Base-by-base conservation (phyloP, 768 basidiomycete species). In the Hygrocybe coccinea region DNA sequence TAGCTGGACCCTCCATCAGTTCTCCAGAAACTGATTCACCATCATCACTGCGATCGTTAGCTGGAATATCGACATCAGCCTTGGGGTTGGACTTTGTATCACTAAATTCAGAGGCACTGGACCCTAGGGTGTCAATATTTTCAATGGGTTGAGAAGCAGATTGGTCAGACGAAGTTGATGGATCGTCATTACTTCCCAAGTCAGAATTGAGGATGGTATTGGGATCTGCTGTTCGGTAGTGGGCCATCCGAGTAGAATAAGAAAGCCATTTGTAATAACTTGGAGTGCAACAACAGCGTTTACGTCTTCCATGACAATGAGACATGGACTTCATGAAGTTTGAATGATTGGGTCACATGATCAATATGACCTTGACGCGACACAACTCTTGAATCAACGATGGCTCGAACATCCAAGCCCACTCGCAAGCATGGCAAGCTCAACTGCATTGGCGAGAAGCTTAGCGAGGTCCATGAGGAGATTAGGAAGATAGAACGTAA, bases 261-360 rank as follows among this genome's bases (percentile, higher is more conserved):
- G 17, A n/a, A 14, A 50, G 34, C 49, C 49, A 50, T 50, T 50
- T 50, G 35, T 50, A 50, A 50, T n/a, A 50, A 25, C 15, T 36
- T 15, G 49, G 49, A 17, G 22, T 14, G 49, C 49, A 50, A 3
- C 33, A n/a, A 50, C 33, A 50, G n/a, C 33, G 21, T 22, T 50
- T 50, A 22, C 22, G 14, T 29, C 22, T 14, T 17, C 12, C 22
- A 22, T 7, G 19, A 47, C 5, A n/a, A 17, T 5, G 45, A 24
- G 45, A 14, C 25, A 29, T 47, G 15, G 19, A 21, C 25, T 47
- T 22, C 14, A n/a, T 19, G 5, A 47, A 21, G 45, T 47, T 21
- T n/a, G 22, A 21, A 21, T 5, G 3, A 47, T 3, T 39, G 19
- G 14, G 19, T 19, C 14, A 15, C 38, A 39, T 39, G 38, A 15